Evolutionary conservation across 2,329 filamentous ascomycete genomes (phyloP).

Genomic region (Epichloe amarillans): DNA sequence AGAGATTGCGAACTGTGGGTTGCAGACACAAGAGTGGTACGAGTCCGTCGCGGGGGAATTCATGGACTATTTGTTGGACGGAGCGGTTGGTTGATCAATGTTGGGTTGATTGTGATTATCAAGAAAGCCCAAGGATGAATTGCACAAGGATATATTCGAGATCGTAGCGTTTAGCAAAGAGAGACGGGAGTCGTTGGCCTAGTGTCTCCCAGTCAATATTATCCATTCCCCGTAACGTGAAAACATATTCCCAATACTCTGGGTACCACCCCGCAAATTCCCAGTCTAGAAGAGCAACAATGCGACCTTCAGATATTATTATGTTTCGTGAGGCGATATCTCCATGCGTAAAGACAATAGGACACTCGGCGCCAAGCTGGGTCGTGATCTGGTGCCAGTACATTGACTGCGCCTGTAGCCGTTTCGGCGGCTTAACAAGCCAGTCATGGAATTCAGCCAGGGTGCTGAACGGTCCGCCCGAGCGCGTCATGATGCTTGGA

Average conservation of each 20-base stretch:
- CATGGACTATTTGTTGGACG: not conserved
- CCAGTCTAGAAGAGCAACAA: conserved; percentile 7
- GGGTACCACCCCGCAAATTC: conserved; percentile 8
- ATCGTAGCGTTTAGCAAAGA: not conserved
- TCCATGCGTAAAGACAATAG: conserved; percentile 9
- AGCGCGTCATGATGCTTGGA: conserved; percentile 12
- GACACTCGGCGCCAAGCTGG: conserved; percentile 9
- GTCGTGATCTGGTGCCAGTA: conserved; percentile 13
- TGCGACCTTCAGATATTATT: conserved; percentile 5
- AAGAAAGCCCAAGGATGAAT: not conserved
- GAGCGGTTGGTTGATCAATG: not conserved
- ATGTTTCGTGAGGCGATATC: conserved; percentile 9
- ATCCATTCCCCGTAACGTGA: conserved; percentile 6
- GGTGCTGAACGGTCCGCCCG: conserved; percentile 11
- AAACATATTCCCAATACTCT: conserved; percentile 6
- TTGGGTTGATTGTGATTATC: not conserved
- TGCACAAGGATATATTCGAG: not conserved
- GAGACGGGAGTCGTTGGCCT: not conserved
- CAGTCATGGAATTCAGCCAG: conserved; percentile 11
- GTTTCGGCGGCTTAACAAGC: conserved; percentile 11
- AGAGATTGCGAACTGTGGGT: not conserved
- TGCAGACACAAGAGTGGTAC: not conserved
- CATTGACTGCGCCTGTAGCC: conserved; percentile 7
- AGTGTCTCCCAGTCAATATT: conserved; percentile 9
- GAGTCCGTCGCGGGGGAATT: not conserved